phyloP scores from a whole-genome alignment of 169 alveolate species.

The Plasmodium sp. region DNA sequence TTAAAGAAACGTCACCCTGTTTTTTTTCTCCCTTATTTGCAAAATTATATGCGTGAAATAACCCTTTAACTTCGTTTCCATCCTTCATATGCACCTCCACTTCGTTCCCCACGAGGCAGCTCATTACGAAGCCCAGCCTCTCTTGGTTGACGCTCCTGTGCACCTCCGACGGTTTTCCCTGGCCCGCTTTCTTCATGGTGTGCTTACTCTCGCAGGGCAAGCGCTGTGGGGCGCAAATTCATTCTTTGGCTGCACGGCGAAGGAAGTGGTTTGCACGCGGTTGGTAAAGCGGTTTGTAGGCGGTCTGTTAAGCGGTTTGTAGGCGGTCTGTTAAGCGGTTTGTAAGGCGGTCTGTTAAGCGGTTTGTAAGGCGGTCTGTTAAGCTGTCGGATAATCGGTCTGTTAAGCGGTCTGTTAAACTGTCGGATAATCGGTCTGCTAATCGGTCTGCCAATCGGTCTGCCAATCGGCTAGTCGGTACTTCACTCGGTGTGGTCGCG shows the following conservation, averaged over 20 bases:
- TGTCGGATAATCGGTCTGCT: too few species aligned
- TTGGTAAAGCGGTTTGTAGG: not conserved
- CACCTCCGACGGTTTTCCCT: not conserved
- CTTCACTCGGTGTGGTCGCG: not conserved
- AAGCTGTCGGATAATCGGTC: too few species aligned
- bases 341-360: too few species aligned
- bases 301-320: too few species aligned
- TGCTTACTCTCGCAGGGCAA: not conserved
- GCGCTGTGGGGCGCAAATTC: not conserved
- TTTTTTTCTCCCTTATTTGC: slow-evolving; percentile 4
- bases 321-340: not conserved
- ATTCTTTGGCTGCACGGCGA: not conserved
- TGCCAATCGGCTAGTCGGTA: not conserved
- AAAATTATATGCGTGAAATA: slow-evolving; percentile 60
- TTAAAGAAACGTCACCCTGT: slow-evolving; percentile 42
- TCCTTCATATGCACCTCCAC: slow-evolving; percentile 67
- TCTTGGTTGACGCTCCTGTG: slow-evolving; percentile 35
- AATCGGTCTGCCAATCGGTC: not conserved
- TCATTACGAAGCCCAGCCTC: slow-evolving; percentile 44
- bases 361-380: too few species aligned
- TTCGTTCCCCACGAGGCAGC: slow-evolving; percentile 56
- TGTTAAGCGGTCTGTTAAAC: too few species aligned
- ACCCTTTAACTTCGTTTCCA: slow-evolving; percentile 58
- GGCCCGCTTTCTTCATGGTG: slow-evolving; percentile 46
- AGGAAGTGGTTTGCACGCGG: not conserved